A percentile compares a stretch with the other conserved stretches of the same genome.
Conservation (phyloP, 2,329 filamentous ascomycete genomes). For the Penicillium aurantiogriseum region DNA sequence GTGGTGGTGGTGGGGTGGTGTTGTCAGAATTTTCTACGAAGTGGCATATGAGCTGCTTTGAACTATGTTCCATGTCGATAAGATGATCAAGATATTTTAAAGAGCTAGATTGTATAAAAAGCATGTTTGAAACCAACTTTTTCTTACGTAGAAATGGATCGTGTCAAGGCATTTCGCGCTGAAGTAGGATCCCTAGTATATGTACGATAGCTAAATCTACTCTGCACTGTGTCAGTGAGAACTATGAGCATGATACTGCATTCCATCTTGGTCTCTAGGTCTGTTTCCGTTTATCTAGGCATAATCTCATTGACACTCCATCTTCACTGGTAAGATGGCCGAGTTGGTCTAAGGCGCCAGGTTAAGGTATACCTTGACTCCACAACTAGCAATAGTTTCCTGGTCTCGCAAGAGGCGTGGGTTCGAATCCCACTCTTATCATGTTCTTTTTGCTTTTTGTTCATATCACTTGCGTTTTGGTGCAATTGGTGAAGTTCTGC, state of each 20-base stretch:
- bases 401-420: slow-evolving; percentile 14
- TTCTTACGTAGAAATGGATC: not conserved
- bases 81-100: no score
- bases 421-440: slow-evolving; percentile 16
- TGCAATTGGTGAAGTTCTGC: not conserved
- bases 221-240: no score
- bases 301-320: fast-evolving
- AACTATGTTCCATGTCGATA: no score
- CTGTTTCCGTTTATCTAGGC: not conserved
- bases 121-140: not conserved
- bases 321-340: slow-evolving; percentile 33
- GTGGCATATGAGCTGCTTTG: no score
- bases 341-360: slow-evolving; percentile 38
- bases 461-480: not conserved
- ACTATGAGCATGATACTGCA: no score
- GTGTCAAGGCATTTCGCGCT: not conserved
- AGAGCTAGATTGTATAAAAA: not conserved
- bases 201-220: no score
- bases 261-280: no score
- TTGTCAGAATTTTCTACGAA: no score
- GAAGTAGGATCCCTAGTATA: not conserved
- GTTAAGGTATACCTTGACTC: slow-evolving; percentile 33
- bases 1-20: not conserved
- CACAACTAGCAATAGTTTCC: slow-evolving; percentile 11
- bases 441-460: not conserved